Evolutionary conservation across 2,329 filamentous ascomycete genomes (phyloP), one percentile per base, ranked within the genome.

Genomic region (Endoconidiophora laricicola): DNA sequence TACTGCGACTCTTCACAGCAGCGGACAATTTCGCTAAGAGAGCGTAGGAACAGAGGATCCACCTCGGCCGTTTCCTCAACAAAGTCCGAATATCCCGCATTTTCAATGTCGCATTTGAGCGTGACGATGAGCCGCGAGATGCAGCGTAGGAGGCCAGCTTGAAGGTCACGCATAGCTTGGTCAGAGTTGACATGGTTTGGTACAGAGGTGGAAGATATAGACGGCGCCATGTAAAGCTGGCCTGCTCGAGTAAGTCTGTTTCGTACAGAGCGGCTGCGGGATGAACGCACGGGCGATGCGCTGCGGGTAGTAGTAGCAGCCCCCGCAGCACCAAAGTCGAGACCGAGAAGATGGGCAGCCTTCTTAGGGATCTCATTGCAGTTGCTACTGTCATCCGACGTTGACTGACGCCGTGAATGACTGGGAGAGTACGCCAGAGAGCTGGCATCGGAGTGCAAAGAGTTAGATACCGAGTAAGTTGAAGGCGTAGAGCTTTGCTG

Each of bases 71-170:
- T 22, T 7, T 51, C 45, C n/a, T 50, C 47, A 9, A 42, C 36
- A 36, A 44, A 26, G 14, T 52, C 45, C 9, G n/a, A 16, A n/a
- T 43, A 45, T 5, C 44, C 39, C 3, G 22, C 33, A 23, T 6
- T 24, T 6, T 22, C 20, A n/a, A 42, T 20, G 16, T 49, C 50
- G 16, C 42, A 38, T 52, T 58, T 62, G 10, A 76, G 65, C 3
- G 73, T 75, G 2, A 66, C 63, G 0, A 77, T 67, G 2, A 78
- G 61, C 14, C 69, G 60, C 2, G 64, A 64, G 51, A 78, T 70
- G 57, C 74, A 78, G 41, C 63, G 64, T 41, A 68, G 62, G 16
- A 79, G 61, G 0, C 71, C 73, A 1, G 64, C 59, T 29, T 72
- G 71, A 1, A 79, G 62, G 22, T 69, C 67, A 12, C 64, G 61